Base-by-base conservation (phyloP, 106 monocot genomes). In the Gastrodia elata region DNA sequence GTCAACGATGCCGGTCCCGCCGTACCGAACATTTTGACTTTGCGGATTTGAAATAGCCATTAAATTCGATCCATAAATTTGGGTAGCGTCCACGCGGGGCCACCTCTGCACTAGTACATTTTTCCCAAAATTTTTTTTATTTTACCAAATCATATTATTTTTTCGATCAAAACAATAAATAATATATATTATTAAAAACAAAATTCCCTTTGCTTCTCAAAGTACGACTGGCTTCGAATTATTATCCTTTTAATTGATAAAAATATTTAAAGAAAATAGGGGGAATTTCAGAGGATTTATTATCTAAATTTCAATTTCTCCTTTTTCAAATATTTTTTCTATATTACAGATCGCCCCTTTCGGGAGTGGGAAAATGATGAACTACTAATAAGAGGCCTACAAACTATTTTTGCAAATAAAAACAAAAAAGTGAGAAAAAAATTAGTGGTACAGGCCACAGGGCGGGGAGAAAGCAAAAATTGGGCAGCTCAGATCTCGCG, bases 401-500 rank as follows among this genome's bases (percentile, higher is more conserved):
- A 59, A 42, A 4, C 41, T 42, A 42, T 6, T 42, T 42, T 59
- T 20, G 59, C 28, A 61, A 61, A 32, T 61, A 30, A 28, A 61
- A 10, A 24, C 27, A 61, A 59, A 59, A 18, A 24, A 56, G 56
- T 27, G 28, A 9, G 59, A 28, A 3, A 28, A 28, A 59, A 28
- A 22, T n/a, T n/a, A 52, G 48, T 11, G 11, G 48, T 13, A 13
- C 11, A n/a, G 2, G 52, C 6, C 14, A 42, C 42, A 16, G 52
- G 52, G 20, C 22, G 9, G 20, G 22, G 20, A 52, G 61, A 2
- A 61, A 32, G 13, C 26, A 13, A 14, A 32, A 61, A 61, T 28
- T n/a, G 35, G 65, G 9, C 39, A 24, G 68, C 38, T 69, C 39
- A 69, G 69, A 69, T 69, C 69, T 69, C 11, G 39, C 69, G 69